A percentile compares a stretch with the other conserved stretches of the same genome.
phyloP scores from a whole-genome alignment of 2,329 filamentous ascomycete species.

The Cladosporium sp. region DNA sequence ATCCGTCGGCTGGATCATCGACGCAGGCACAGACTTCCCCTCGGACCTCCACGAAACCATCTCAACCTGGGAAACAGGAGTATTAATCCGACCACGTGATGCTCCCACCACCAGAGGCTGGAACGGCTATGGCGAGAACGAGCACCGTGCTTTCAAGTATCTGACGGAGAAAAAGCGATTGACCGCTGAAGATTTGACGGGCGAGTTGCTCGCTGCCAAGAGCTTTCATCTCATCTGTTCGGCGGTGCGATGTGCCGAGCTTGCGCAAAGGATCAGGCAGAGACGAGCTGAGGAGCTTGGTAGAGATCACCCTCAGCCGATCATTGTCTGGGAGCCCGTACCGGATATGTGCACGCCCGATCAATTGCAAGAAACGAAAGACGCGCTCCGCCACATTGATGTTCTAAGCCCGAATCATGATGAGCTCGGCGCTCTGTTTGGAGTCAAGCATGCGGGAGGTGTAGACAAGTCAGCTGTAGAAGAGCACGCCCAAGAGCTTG shows the following conservation, averaged over 20 bases:
- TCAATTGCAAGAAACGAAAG: conserved; percentile 49
- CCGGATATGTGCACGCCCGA: conserved; percentile 78
- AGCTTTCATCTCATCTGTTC: conserved; percentile 88
- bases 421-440: conserved; percentile 85
- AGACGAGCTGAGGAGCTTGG: conserved; percentile 16
- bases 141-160: conserved; percentile 66
- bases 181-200: conserved; percentile 64
- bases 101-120: conserved; percentile 82
- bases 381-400: conserved; percentile 51
- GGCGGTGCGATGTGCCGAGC: conserved; percentile 67
- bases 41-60: conserved; percentile 58
- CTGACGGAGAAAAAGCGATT: conserved; percentile 80
- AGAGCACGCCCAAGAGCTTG: conserved; percentile 29
- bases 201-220: conserved; percentile 62
- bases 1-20: conserved; percentile 83
- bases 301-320: conserved; percentile 37
- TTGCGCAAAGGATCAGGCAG: conserved; percentile 66
- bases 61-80: conserved; percentile 69
- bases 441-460: conserved; percentile 31
- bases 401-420: conserved; percentile 75
- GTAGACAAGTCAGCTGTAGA: conserved; percentile 38
- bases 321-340: conserved; percentile 93
- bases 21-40: conserved; percentile 85
- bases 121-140: conserved; percentile 74
- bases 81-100: conserved; percentile 60